A percentile compares a stretch with the other conserved stretches of the same genome.
Conservation (phyloP, 2,329 filamentous ascomycete genomes). For the Geoglossum cookeanum region DNA sequence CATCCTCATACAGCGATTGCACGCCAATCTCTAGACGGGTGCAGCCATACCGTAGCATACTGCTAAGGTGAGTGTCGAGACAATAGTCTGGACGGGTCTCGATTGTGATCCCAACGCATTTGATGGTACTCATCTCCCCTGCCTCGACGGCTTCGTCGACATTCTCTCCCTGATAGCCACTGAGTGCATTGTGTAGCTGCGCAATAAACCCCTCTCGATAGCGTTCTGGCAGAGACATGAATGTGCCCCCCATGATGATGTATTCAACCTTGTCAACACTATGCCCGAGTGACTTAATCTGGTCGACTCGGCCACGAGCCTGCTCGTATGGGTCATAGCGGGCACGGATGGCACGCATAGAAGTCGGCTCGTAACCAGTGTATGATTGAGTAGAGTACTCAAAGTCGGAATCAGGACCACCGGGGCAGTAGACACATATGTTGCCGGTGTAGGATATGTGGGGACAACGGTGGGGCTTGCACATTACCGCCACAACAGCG, state of each 20-base stretch:
- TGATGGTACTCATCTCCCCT: constrained; percentile 90
- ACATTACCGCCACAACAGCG: constrained; percentile 97
- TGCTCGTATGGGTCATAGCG: constrained; percentile 97
- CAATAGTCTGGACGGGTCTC: constrained; percentile 96
- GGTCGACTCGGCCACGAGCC: constrained; percentile 84
- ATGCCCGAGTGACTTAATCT: constrained; percentile 87
- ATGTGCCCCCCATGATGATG: constrained; percentile 98
- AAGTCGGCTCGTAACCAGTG: constrained; percentile 94
- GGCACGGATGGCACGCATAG: constrained; percentile 92
- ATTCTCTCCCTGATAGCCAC: constrained; percentile 81
- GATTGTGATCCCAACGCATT: constrained; percentile 97
- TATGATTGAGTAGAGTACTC: constrained; percentile 99
- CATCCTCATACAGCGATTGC: constrained; percentile 92
- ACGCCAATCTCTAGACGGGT: constrained; percentile 89
- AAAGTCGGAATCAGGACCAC: constrained; percentile 93
- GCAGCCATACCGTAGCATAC: constrained; percentile 96
- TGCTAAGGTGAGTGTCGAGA: constrained; percentile 79
- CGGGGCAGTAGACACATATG: constrained; percentile 96
- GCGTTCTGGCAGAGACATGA: constrained; percentile 82
- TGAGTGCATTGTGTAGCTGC: constrained; percentile 89
- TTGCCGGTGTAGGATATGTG: constrained; percentile 98
- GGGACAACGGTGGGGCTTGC: constrained; percentile 92
- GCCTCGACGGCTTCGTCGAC: constrained; percentile 92
- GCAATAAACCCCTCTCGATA: constrained; percentile 91
- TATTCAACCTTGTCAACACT: constrained; percentile 99